Conservation (phyloP, 805 yeast genomes). For the Saccharomycopsis sp. region DNA sequence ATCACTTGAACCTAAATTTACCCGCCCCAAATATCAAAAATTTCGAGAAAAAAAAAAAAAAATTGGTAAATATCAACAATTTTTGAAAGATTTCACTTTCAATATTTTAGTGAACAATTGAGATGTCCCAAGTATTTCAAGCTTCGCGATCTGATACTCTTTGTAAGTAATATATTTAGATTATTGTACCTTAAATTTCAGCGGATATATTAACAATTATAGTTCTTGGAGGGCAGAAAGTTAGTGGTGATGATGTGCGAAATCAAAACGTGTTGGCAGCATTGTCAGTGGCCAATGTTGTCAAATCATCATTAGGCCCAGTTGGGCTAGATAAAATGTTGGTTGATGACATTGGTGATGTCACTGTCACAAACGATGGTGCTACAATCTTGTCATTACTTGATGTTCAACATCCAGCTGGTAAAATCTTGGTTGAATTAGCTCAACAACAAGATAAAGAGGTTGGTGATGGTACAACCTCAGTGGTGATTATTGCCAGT, state of each 20-base stretch:
- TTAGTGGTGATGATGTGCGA: slow-evolving; percentile 93
- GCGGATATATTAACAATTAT: not conserved
- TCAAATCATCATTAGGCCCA: slow-evolving; percentile 93
- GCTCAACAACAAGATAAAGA: slow-evolving; percentile 99
- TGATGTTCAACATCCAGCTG: slow-evolving; percentile 99
- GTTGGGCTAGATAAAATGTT: slow-evolving; percentile 98
- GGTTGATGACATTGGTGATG: slow-evolving; percentile 98
- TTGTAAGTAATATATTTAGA: slow-evolving; percentile 36
- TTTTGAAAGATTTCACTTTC: slow-evolving; percentile 3
- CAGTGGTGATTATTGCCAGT: slow-evolving; percentile 92
- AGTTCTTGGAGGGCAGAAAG: slow-evolving; percentile 90
- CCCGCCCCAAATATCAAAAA: slow-evolving; percentile 1
- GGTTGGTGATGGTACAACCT: slow-evolving; percentile 97
- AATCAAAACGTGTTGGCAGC: slow-evolving; percentile 96
- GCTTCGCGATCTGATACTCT: slow-evolving; percentile 86
- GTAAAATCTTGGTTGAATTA: slow-evolving; percentile 90
- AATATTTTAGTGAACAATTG: slow-evolving; percentile 2
- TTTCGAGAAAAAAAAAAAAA: not conserved
- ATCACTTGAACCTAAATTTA: not conserved
- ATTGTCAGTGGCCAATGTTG: slow-evolving; percentile 87
- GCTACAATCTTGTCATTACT: slow-evolving; percentile 87
- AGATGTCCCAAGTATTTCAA: slow-evolving; percentile 59
- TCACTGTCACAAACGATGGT: slow-evolving; percentile 97
- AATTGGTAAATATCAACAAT: too few species aligned
- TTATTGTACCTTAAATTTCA: too few species aligned